phyloP scores from a whole-genome alignment of 2,329 filamentous ascomycete genomes.

The Epichloe hybrida region DNA sequence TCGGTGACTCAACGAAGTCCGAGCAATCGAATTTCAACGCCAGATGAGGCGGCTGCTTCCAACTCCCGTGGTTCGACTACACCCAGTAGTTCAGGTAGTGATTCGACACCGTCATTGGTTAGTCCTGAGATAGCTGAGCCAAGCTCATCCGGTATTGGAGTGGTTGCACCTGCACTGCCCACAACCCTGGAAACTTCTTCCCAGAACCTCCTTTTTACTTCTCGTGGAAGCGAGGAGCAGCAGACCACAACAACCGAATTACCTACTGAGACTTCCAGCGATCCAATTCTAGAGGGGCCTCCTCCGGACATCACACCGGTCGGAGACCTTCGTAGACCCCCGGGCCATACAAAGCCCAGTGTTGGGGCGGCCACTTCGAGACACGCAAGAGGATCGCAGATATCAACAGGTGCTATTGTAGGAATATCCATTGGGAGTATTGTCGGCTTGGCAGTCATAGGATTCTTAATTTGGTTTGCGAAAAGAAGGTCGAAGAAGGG shows the following conservation, averaged over 20 bases:
- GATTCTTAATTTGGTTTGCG: slow-evolving; percentile 38
- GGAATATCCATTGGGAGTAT: slow-evolving; percentile 38
- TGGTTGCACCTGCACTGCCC: not conserved
- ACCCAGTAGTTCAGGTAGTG: not conserved
- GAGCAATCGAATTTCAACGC: not conserved
- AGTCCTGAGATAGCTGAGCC: not conserved
- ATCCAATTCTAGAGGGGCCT: not conserved
- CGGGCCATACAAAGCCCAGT: not conserved
- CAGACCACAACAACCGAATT: not conserved
- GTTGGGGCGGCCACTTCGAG: not conserved
- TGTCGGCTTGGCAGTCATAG: slow-evolving; percentile 27
- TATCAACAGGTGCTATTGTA: slow-evolving; percentile 26
- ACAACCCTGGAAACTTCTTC: not conserved
- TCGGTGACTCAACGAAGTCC: not conserved
- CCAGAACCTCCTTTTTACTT: not conserved
- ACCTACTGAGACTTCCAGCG: not conserved
- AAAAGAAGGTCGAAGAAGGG: slow-evolving; percentile 20
- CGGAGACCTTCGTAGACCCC: not conserved
- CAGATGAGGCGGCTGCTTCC: not conserved
- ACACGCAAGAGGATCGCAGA: not conserved
- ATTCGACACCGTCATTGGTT: not conserved
- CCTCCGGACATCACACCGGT: not conserved
- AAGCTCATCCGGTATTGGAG: not conserved
- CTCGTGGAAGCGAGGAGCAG: not conserved
- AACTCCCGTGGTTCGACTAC: not conserved